A percentile compares a stretch with the other conserved stretches of the same genome.
Conservation (phyloP, 2,329 filamentous ascomycete genomes). For the Bipolaris bicolor region DNA sequence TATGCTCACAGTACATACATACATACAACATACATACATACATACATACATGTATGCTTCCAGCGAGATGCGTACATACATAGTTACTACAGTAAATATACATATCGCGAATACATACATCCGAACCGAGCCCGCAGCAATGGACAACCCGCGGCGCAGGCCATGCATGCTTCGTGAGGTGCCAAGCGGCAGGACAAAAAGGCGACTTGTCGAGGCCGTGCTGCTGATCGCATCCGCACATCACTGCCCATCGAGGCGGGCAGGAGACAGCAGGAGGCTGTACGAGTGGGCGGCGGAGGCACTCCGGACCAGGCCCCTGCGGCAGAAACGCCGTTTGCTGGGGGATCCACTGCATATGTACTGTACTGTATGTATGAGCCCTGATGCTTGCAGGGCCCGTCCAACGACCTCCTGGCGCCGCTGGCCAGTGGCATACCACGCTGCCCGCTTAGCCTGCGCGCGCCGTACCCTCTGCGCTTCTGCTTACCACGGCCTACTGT, state of each 20-base stretch:
- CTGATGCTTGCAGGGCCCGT: slow-evolving; percentile 25
- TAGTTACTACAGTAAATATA: neutral
- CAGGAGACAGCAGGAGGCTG: slow-evolving; percentile 25
- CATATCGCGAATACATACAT: neutral
- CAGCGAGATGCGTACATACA: neutral
- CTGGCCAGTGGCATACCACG: slow-evolving; percentile 36
- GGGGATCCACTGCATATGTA: slow-evolving; percentile 13
- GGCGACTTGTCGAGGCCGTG: slow-evolving; percentile 7
- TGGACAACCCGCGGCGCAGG: slow-evolving; percentile 12
- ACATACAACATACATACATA: too few relatives aligned
- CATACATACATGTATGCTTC: too few relatives aligned
- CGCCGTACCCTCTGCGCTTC: slow-evolving; percentile 38
- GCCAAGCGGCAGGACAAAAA: slow-evolving; percentile 15
- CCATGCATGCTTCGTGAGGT: neutral
- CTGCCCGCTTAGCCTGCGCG: slow-evolving; percentile 27
- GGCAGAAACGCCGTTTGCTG: slow-evolving; percentile 30
- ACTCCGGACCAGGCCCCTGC: slow-evolving; percentile 26
- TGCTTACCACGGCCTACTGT: slow-evolving; percentile 30
- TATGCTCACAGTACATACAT: neutral
- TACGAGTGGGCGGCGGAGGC: slow-evolving; percentile 12
- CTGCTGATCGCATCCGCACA: slow-evolving; percentile 16
- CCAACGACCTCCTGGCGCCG: slow-evolving; percentile 20
- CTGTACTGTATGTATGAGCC: slow-evolving; percentile 12
- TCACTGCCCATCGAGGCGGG: slow-evolving; percentile 12
- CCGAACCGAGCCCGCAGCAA: slow-evolving; percentile 19